phyloP scores from a whole-genome alignment of 2,329 filamentous ascomycete species.

The Trichoderma lentiforme region DNA sequence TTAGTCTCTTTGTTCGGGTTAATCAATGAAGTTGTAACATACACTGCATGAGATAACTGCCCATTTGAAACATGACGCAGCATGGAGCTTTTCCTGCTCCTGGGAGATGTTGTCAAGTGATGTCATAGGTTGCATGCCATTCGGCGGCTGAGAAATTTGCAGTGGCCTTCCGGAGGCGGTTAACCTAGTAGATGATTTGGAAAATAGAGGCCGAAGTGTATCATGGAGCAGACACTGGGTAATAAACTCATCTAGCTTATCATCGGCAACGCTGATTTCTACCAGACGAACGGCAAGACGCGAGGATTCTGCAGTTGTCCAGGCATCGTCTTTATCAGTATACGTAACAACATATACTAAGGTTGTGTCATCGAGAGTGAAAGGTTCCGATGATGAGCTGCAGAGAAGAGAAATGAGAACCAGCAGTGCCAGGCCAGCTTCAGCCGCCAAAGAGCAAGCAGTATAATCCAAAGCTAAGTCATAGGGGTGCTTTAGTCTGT shows the following conservation, averaged over 20 bases:
- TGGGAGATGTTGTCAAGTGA: slow-evolving; percentile 25
- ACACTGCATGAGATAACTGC: slow-evolving; percentile 51
- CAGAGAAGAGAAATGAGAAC: background rate
- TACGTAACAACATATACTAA: slow-evolving; percentile 34
- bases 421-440: slow-evolving; percentile 10
- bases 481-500: background rate
- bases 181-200: slow-evolving; percentile 46
- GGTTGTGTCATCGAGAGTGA: background rate
- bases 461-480: background rate
- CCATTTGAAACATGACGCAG: slow-evolving; percentile 45
- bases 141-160: background rate
- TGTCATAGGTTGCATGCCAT: background rate
- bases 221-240: slow-evolving; percentile 56
- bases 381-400: background rate
- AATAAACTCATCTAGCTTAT: slow-evolving; percentile 39
- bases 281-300: slow-evolving; percentile 34
- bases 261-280: slow-evolving; percentile 24
- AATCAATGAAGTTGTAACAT: slow-evolving; percentile 23
- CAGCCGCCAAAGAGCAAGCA: slow-evolving; percentile 4
- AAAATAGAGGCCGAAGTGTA: slow-evolving; percentile 67
- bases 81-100: slow-evolving; percentile 21
- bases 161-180: slow-evolving; percentile 30
- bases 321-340: slow-evolving; percentile 33
- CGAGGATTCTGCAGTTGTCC: slow-evolving; percentile 36
- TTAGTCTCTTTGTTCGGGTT: background rate